Conservation (phyloP, 202 grass and related monocot species). For the Carex sylvatica region DNA sequence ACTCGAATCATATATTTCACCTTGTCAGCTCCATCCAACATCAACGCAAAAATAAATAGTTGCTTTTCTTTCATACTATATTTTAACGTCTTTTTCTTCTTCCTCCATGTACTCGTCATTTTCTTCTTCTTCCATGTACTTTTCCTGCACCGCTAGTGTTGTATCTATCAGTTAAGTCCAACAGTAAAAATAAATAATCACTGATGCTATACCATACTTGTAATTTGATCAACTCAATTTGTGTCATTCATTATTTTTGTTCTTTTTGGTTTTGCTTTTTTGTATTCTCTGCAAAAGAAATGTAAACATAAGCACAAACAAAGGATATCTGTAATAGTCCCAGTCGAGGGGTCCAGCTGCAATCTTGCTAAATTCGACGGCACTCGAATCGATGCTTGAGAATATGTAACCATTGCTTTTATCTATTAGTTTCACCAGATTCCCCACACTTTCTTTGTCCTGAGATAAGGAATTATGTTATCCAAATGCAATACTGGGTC, state of each 20-base stretch:
- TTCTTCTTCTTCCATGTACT: constrained; percentile 84
- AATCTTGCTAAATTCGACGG: constrained; percentile 89
- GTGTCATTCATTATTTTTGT: neutral
- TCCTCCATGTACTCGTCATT: neutral
- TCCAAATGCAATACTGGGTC: constrained; percentile 13
- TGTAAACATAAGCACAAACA: neutral
- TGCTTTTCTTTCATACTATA: neutral
- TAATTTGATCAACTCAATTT: neutral
- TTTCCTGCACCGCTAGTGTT: constrained; percentile 89
- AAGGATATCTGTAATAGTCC: constrained; percentile 98
- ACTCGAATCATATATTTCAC: neutral
- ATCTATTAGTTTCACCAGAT: constrained; percentile 94
- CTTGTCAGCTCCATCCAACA: neutral
- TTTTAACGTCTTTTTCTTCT: neutral
- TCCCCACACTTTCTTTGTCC: constrained; percentile 96
- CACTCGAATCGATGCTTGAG: constrained; percentile 71
- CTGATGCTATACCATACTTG: neutral
- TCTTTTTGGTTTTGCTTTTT: neutral
- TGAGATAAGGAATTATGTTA: constrained; percentile 29
- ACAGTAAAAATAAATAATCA: neutral
- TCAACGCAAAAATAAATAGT: neutral
- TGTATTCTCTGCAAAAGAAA: neutral
- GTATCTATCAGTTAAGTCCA: constrained; percentile 59
- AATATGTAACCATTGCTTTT: constrained; percentile 98
- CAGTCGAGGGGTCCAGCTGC: constrained; percentile 66